Evolutionary conservation across 2,329 filamentous ascomycete species (phyloP).

Genomic region (Didymella keratinophila): DNA sequence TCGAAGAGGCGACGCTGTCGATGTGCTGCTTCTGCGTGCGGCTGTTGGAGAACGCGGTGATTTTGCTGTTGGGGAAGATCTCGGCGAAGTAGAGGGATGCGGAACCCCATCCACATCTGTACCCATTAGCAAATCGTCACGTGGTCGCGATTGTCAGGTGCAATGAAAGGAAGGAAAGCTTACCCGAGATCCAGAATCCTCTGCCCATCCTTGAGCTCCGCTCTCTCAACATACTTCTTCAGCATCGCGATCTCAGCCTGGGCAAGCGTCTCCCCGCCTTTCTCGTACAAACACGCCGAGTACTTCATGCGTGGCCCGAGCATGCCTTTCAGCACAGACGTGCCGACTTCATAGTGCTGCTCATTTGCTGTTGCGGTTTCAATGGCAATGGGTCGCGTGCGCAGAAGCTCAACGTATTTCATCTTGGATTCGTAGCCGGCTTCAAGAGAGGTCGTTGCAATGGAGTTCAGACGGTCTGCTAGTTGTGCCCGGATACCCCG

Average conservation of each 20-base stretch:
- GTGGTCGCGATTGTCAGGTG: not conserved
- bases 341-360: constrained; percentile 77
- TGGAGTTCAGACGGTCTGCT: constrained; percentile 64
- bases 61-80: constrained; percentile 65
- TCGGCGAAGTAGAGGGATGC: constrained; percentile 71
- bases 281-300: constrained; percentile 71
- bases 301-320: constrained; percentile 78
- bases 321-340: constrained; percentile 67
- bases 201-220: constrained; percentile 67
- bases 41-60: constrained; percentile 75
- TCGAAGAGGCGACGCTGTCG: constrained; percentile 63
- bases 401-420: constrained; percentile 67
- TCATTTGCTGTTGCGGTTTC: constrained; percentile 70
- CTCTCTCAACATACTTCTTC: constrained; percentile 67
- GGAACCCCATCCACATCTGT: constrained; percentile 74
- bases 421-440: constrained; percentile 67
- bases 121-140: constrained; percentile 3
- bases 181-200: constrained; percentile 69
- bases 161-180: constrained; percentile 16
- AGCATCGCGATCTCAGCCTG: constrained; percentile 74
- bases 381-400: constrained; percentile 70
- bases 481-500: constrained; percentile 72
- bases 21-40: constrained; percentile 73
- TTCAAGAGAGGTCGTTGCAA: constrained; percentile 62
- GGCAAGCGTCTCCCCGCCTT: constrained; percentile 62